These are phyloP conservation scores for Cladosporium sp. DNA, from an alignment of 2,329 filamentous ascomycete genomes.

Conservation along the genomic window DNA sequence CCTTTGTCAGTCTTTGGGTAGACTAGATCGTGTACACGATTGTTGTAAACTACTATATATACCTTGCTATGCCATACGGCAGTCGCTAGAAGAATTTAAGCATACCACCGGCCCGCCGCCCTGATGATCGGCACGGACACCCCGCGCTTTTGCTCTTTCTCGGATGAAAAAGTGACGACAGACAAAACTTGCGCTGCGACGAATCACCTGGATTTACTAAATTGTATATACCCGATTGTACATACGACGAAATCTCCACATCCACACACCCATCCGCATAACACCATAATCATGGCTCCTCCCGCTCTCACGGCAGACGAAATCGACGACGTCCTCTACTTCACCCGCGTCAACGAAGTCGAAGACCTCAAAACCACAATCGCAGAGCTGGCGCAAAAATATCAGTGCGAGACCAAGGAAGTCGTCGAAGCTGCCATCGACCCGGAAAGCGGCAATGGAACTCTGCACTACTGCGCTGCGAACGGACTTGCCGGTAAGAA, in stretches of 20 bases:
- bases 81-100: background rate
- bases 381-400: conserved; percentile 55
- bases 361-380: conserved; percentile 61
- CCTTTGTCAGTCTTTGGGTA: too few species aligned
- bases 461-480: conserved; percentile 84
- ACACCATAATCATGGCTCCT: conserved; percentile 5
- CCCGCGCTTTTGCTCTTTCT: background rate
- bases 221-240: too few species aligned
- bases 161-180: background rate
- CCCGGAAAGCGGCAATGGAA: conserved; percentile 68
- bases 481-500: conserved; percentile 77
- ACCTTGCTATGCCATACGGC: too few species aligned
- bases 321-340: conserved; percentile 88
- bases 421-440: conserved; percentile 69
- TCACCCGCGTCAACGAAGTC: conserved; percentile 72
- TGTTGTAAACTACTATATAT: too few species aligned
- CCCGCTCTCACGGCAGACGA: conserved; percentile 63
- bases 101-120: background rate
- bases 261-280: too few species aligned
- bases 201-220: too few species aligned
- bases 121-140: background rate
- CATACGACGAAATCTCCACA: background rate
- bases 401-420: conserved; percentile 55
- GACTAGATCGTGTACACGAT: too few species aligned
- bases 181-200: background rate